Evolutionary conservation across 495 filamentous ascomycete species (phyloP).

Genomic region (Penicillium lagena): DNA sequence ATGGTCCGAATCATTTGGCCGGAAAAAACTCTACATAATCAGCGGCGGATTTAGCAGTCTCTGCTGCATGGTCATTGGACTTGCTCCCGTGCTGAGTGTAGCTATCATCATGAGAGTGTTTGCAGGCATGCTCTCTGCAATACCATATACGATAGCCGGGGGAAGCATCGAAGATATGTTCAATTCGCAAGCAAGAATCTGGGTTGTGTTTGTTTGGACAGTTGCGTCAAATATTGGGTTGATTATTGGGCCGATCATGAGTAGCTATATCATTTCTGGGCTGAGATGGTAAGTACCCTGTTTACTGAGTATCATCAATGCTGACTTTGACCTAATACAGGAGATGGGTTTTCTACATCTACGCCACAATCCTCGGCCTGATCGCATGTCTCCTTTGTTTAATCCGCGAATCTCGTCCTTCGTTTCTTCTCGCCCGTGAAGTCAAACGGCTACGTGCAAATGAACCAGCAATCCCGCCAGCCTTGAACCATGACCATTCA

Average conservation of each 20-base stretch:
- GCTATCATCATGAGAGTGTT: conserved; percentile 38
- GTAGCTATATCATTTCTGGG: conserved; percentile 29
- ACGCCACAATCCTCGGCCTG: conserved; percentile 31
- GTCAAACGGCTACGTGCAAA: conserved; percentile 21
- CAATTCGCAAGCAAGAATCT: conserved; percentile 38
- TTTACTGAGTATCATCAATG: no score
- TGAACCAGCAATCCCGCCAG: conserved; percentile 14
- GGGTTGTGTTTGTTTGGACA: conserved; percentile 44
- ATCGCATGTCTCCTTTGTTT: conserved; percentile 25
- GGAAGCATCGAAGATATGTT: conserved; percentile 51
- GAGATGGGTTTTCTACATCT: conserved; percentile 41
- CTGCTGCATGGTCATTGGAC: conserved; percentile 37
- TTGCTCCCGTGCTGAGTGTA: conserved; percentile 24
- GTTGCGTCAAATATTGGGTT: conserved; percentile 37
- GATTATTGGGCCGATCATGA: conserved; percentile 38
- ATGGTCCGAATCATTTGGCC: conserved; percentile 46
- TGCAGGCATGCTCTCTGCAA: conserved; percentile 41
- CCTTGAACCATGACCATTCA: conserved; percentile 36
- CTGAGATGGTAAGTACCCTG: conserved; percentile 24
- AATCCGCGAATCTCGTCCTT: conserved; percentile 39
- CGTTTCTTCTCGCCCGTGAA: conserved; percentile 29
- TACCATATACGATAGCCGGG: conserved; percentile 43
- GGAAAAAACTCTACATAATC: conserved; percentile 42
- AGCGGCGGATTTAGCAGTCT: conserved; percentile 35
- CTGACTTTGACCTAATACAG: conserved; percentile 6